Evolutionary conservation across 345 rosid species (phyloP).

Genomic region (Eucalyptus microcorys): DNA sequence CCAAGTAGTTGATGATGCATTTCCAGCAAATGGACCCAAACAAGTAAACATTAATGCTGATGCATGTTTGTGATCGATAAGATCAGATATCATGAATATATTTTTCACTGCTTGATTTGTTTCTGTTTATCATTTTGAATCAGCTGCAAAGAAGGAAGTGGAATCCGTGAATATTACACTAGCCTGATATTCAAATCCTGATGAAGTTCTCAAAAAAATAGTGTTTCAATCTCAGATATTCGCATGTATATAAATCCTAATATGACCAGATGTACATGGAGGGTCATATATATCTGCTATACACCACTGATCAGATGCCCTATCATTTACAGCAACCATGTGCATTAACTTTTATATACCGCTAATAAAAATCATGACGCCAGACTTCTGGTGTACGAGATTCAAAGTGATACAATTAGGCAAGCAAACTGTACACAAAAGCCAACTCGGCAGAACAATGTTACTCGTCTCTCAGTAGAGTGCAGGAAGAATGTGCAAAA

Average conservation of each 20-base stretch:
- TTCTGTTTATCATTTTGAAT: neutral
- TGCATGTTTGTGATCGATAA: neutral
- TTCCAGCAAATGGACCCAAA: neutral
- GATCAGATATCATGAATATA: neutral
- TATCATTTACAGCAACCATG: neutral
- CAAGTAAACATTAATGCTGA: neutral
- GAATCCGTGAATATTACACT: neutral
- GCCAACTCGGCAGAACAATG: neutral
- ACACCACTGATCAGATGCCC: neutral
- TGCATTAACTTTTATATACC: neutral
- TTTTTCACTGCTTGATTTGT: neutral
- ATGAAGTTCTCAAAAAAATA: neutral
- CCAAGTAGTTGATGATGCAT: neutral
- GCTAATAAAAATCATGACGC: neutral
- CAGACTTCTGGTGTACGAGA: neutral
- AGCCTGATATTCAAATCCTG: neutral
- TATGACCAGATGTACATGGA: neutral
- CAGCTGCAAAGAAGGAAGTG: neutral
- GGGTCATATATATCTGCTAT: neutral
- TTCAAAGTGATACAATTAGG: neutral
- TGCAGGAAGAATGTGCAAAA: neutral
- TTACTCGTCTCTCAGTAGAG: neutral
- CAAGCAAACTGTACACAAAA: neutral
- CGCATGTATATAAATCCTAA: neutral
- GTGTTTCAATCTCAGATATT: neutral